A percentile compares a stretch with the other conserved stretches of the same genome.
These are phyloP conservation scores for Planoprotostelium fungivorum DNA, from an alignment of 78 protist genomes.

Conservation along the genomic window DNA sequence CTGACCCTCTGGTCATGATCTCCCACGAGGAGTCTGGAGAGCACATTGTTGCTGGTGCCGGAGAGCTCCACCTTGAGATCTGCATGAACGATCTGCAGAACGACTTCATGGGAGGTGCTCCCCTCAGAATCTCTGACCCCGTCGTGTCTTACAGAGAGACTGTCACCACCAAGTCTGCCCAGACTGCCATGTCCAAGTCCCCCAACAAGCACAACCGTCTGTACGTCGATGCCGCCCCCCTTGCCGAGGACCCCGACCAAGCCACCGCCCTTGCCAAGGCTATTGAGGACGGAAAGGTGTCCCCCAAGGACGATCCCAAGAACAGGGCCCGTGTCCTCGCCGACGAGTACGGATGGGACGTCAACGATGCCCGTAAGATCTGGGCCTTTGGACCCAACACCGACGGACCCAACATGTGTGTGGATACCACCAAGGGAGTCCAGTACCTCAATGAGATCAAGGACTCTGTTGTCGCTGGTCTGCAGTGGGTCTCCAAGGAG, in stretches of 20 bases:
- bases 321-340: constrained; percentile 72
- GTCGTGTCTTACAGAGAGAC: constrained; percentile 98
- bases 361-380: constrained; percentile 85
- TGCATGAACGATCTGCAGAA: constrained; percentile 98
- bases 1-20: constrained; percentile 91
- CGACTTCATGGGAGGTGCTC: constrained; percentile 83
- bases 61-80: constrained; percentile 98
- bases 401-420: constrained; percentile 92
- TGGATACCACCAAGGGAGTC: constrained; percentile 86
- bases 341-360: constrained; percentile 87
- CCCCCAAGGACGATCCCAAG: constrained; percentile 76
- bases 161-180: constrained; percentile 66
- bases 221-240: constrained; percentile 83
- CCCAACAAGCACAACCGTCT: constrained; percentile 99
- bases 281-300: constrained; percentile 82
- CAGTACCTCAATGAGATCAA: constrained; percentile 96
- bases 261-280: constrained; percentile 88
- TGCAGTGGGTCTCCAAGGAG: constrained; percentile 93
- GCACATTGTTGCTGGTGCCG: constrained; percentile 99
- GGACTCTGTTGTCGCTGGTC: constrained; percentile 92
- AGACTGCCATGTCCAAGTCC: constrained; percentile 91
- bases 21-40: constrained; percentile 96
- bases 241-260: constrained; percentile 85
- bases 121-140: constrained; percentile 93
- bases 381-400: constrained; percentile 98